Conservation (phyloP, 2,329 filamentous ascomycete species). For the Hypoxylon rubiginosum region DNA sequence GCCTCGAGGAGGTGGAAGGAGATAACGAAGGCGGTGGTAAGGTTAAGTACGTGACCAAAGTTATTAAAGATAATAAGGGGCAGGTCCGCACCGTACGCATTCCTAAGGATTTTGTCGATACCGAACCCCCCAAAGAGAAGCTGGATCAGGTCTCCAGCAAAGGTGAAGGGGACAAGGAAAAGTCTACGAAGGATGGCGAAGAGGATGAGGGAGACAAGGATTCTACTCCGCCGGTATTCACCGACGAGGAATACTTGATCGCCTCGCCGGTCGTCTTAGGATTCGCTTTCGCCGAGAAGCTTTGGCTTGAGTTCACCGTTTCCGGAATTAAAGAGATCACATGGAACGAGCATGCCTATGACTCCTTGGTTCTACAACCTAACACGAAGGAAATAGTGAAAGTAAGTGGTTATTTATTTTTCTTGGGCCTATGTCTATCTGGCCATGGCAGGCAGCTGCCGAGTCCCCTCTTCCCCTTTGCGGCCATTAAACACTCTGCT, state of each 20-base stretch:
- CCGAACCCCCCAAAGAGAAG: slow-evolving; percentile 60
- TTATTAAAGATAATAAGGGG: slow-evolving; percentile 62
- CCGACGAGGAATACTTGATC: slow-evolving; percentile 86
- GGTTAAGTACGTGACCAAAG: slow-evolving; percentile 64
- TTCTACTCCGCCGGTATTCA: slow-evolving; percentile 67
- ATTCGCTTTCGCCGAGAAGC: slow-evolving; percentile 88
- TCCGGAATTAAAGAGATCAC: slow-evolving; percentile 83
- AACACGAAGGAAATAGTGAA: slow-evolving; percentile 77
- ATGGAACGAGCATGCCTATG: slow-evolving; percentile 87
- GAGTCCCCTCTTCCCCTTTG: neutral
- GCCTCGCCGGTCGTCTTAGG: slow-evolving; percentile 87
- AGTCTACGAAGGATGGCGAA: slow-evolving; percentile 33
- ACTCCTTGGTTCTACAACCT: slow-evolving; percentile 79
- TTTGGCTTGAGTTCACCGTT: slow-evolving; percentile 90
- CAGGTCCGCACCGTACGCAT: slow-evolving; percentile 52
- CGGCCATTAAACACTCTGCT: slow-evolving; percentile 5
- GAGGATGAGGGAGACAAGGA: slow-evolving; percentile 46
- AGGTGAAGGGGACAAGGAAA: slow-evolving; percentile 23
- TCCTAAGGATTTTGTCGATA: slow-evolving; percentile 54
- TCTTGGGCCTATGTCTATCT: neutral
- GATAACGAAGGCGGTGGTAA: slow-evolving; percentile 56
- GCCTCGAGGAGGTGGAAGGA: slow-evolving; percentile 53
- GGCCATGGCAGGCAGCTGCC: neutral
- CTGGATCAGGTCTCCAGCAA: slow-evolving; percentile 65
- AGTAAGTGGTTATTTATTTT: slow-evolving; percentile 44